These are phyloP conservation scores for Cryptosporidium xiaoi DNA, from an alignment of 169 alveolate genomes.

Conservation along the genomic window DNA sequence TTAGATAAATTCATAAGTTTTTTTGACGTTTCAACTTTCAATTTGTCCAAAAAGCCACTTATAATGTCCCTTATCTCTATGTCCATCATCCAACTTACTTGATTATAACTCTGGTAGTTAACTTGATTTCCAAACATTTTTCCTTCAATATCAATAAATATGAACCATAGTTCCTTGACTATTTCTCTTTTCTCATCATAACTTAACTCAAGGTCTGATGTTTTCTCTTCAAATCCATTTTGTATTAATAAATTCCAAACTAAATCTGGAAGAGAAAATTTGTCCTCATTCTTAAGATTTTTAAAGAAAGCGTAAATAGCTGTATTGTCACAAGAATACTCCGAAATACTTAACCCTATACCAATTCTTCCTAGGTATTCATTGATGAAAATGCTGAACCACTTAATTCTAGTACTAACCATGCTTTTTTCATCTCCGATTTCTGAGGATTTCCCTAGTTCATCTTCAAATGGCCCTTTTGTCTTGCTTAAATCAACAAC, in stretches of 20 bases:
- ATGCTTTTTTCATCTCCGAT: background rate
- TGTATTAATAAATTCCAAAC: conserved; percentile 29
- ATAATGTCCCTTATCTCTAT: conserved; percentile 54
- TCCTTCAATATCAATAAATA: conserved; percentile 26
- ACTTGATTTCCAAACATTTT: background rate
- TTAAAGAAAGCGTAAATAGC: conserved; percentile 1
- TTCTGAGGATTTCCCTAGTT: background rate
- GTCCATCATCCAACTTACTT: conserved; percentile 4
- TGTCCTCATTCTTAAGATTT: background rate
- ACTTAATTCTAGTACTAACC: conserved; percentile 1
- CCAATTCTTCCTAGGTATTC: conserved; percentile 62
- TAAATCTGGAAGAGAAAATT: background rate
- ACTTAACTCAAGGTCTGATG: background rate
- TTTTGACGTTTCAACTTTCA: background rate
- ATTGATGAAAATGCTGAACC: conserved; percentile 50
- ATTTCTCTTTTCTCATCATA: conserved; percentile 18
- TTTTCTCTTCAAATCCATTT: conserved; percentile 16
- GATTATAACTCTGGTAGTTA: background rate
- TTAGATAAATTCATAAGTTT: conserved; percentile 14
- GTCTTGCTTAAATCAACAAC: background rate
- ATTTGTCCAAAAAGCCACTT: conserved; percentile 13
- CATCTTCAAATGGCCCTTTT: background rate
- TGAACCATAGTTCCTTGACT: conserved; percentile 16
- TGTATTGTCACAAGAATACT: background rate
- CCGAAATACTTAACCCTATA: conserved; percentile 3